These are phyloP conservation scores for Boeremia exigua DNA, from an alignment of 2,329 filamentous ascomycete species.

Conservation along the genomic window DNA sequence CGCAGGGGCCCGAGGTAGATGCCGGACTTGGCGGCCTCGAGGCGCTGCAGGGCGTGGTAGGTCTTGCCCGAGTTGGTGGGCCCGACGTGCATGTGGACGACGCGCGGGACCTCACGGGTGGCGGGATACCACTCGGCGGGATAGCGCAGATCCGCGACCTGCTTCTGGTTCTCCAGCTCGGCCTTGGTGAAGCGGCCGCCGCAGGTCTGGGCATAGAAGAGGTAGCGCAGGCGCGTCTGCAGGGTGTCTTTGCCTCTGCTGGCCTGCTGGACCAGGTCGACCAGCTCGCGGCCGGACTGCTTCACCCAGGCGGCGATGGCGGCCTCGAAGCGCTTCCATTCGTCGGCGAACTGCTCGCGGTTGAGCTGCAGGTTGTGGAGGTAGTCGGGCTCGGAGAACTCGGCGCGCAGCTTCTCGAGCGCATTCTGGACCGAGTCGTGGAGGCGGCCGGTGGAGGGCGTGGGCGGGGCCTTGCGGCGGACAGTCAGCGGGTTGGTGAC, in stretches of 20 bases:
- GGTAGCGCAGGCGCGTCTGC: slow-evolving; percentile 67
- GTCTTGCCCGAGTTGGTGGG: slow-evolving; percentile 99
- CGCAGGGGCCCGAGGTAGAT: slow-evolving; percentile 91
- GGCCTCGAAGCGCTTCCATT: slow-evolving; percentile 36
- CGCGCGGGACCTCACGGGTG: slow-evolving; percentile 79
- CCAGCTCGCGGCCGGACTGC: slow-evolving; percentile 25
- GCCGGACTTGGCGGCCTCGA: slow-evolving; percentile 77
- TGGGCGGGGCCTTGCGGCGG: background rate
- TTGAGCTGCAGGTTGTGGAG: slow-evolving; percentile 39
- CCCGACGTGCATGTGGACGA: slow-evolving; percentile 89
- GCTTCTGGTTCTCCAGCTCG: slow-evolving; percentile 47
- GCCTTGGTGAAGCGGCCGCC: slow-evolving; percentile 45
- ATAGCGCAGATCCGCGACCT: slow-evolving; percentile 80
- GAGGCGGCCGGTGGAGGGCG: background rate
- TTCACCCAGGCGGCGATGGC: slow-evolving; percentile 32
- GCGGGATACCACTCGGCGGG: slow-evolving; percentile 92
- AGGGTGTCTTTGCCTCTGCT: slow-evolving; percentile 22
- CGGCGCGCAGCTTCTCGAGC: slow-evolving; percentile 22
- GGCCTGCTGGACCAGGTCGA: slow-evolving; percentile 19
- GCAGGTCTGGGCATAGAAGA: slow-evolving; percentile 62
- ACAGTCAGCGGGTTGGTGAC: background rate
- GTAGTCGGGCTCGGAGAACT: slow-evolving; percentile 26
- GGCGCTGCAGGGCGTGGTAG: slow-evolving; percentile 85
- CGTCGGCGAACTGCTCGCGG: slow-evolving; percentile 27
- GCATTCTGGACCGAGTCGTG: slow-evolving; percentile 15